Evolutionary conservation across 345 rosid genomes (phyloP).

Genomic region (Acer saccharum): DNA sequence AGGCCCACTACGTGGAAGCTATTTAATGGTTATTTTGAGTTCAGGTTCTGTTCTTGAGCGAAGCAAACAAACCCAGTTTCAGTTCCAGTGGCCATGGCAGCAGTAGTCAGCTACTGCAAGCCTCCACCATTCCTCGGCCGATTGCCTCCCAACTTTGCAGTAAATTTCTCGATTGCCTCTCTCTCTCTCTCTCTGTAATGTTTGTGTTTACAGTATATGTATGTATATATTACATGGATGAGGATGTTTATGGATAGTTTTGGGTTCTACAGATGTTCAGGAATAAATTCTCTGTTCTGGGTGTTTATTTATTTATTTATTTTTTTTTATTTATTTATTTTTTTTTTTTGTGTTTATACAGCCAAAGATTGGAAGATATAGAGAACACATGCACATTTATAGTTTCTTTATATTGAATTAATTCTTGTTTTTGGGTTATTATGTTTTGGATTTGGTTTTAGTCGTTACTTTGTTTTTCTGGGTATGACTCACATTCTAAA

Average conservation of each 20-base stretch:
- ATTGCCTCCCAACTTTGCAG: constrained; percentile 33
- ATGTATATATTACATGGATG: background rate
- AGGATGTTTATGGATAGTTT: background rate
- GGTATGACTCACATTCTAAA: background rate
- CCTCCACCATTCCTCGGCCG: constrained; percentile 53
- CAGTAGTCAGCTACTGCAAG: constrained; percentile 47
- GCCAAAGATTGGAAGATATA: too few relatives aligned
- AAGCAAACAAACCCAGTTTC: background rate
- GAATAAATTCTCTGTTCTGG: background rate
- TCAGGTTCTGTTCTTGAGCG: background rate
- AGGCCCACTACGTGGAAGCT: constrained; percentile 4
- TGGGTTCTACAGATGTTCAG: background rate
- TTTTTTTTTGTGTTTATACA: too few relatives aligned
- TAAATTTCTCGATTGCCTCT: constrained; percentile 22
- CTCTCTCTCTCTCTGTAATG: background rate
- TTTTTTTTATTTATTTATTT: too few relatives aligned
- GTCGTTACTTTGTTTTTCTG: background rate
- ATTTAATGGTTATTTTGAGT: background rate
- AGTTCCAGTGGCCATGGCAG: constrained; percentile 46
- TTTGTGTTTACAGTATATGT: background rate
- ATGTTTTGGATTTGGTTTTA: background rate
- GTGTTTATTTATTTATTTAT: background rate
- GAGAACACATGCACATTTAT: background rate
- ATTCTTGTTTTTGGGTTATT: background rate
- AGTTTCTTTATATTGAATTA: background rate